Percentiles rank a stretch among this genome's conserved stretches.
Conservation (phyloP, 2,329 filamentous ascomycete species). For the Colletotrichum neosansevieriae region DNA sequence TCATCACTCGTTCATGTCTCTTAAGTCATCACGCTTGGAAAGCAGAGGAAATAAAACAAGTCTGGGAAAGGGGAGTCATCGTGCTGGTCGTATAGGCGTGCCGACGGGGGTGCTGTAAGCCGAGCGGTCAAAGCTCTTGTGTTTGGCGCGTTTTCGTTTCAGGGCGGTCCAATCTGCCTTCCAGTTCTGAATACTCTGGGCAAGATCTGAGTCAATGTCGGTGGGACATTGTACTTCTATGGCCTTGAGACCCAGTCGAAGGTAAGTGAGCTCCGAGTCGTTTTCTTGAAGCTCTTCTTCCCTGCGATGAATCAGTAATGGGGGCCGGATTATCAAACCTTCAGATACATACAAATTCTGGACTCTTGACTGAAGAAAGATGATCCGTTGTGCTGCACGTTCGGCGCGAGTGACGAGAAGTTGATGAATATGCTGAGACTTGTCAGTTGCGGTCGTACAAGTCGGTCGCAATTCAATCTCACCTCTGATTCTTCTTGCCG, state of each 20-base stretch:
- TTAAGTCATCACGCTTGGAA: slow-evolving; percentile 37
- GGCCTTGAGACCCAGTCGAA: slow-evolving; percentile 72
- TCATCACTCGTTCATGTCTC: slow-evolving; percentile 40
- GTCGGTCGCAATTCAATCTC: slow-evolving; percentile 43
- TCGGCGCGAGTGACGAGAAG: slow-evolving; percentile 70
- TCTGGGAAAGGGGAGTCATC: slow-evolving; percentile 29
- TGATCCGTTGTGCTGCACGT: slow-evolving; percentile 67
- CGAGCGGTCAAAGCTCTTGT: slow-evolving; percentile 37
- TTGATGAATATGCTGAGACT: slow-evolving; percentile 68
- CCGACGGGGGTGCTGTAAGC: slow-evolving; percentile 37
- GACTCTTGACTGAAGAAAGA: slow-evolving; percentile 70
- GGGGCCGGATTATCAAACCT: background rate
- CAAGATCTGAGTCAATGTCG: slow-evolving; percentile 66
- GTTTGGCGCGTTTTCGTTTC: slow-evolving; percentile 57
- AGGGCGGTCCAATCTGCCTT: slow-evolving; percentile 69
- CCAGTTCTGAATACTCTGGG: slow-evolving; percentile 70
- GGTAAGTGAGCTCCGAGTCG: slow-evolving; percentile 71
- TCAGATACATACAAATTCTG: slow-evolving; percentile 62
- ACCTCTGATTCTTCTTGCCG: slow-evolving; percentile 72
- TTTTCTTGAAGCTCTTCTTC: slow-evolving; percentile 68
- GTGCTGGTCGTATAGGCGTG: slow-evolving; percentile 33
- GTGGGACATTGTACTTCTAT: slow-evolving; percentile 70
- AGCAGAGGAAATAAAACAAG: slow-evolving; percentile 32
- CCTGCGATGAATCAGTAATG: slow-evolving; percentile 49
- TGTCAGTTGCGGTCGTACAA: slow-evolving; percentile 18